Conservation (phyloP, 495 filamentous ascomycete species). For the Umbilicaria muhlenbergii region DNA sequence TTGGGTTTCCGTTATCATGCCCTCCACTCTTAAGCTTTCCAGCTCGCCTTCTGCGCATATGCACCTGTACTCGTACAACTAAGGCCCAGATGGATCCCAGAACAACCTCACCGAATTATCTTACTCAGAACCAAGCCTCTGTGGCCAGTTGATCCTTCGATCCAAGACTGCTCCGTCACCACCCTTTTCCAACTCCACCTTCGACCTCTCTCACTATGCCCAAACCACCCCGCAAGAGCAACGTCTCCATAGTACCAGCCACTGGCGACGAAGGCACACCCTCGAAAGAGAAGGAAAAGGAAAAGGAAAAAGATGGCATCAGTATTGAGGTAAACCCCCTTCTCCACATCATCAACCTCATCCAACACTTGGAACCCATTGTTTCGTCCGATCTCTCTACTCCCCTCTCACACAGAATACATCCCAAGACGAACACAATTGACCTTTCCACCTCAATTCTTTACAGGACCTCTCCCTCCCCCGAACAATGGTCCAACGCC, state of each 20-base stretch:
- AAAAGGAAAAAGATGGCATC: slow-evolving; percentile 16
- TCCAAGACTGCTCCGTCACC: no score
- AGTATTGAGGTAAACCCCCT: slow-evolving; percentile 19
- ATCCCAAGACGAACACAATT: no score
- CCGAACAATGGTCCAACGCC: slow-evolving; percentile 80
- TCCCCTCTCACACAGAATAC: background rate
- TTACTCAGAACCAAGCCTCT: no score
- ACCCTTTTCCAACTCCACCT: background rate
- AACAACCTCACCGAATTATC: no score
- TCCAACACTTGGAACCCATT: background rate
- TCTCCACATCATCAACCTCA: background rate
- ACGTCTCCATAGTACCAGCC: slow-evolving; percentile 14
- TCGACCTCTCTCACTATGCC: slow-evolving; percentile 12
- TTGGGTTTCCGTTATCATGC: no score
- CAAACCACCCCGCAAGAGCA: slow-evolving; percentile 14
- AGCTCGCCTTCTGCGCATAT: no score
- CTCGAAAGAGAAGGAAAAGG: slow-evolving; percentile 11
- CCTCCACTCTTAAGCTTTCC: no score
- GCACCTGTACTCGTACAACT: no score
- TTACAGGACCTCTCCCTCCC: slow-evolving; percentile 80
- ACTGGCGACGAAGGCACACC: slow-evolving; percentile 10
- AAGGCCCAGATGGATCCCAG: no score
- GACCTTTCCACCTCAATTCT: background rate
- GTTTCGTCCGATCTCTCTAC: background rate
- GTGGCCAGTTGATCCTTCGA: no score